Evolutionary conservation across 2,329 filamentous ascomycete species (phyloP).

Genomic region (Calonectria ilicicola): DNA sequence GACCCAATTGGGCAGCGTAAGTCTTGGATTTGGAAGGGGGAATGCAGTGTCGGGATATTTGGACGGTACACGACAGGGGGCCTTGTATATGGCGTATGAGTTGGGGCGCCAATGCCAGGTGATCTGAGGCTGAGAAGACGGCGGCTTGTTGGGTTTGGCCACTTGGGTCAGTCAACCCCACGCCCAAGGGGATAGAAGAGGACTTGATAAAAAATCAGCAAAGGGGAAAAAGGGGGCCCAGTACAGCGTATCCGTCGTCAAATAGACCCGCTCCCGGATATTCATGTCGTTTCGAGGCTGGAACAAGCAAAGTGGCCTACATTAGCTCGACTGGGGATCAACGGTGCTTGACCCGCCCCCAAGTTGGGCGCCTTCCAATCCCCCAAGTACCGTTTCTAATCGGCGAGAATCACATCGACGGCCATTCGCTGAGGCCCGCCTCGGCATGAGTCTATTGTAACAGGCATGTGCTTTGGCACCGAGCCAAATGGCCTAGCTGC

Average conservation of each 20-base stretch:
- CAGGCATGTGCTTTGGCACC: background rate
- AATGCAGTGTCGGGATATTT: slow-evolving; percentile 12
- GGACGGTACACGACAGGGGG: background rate
- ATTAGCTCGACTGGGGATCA: slow-evolving; percentile 16
- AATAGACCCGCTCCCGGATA: background rate
- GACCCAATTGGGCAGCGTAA: slow-evolving; percentile 2
- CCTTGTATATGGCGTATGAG: background rate
- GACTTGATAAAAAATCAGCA: background rate
- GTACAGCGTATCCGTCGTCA: background rate
- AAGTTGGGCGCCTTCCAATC: slow-evolving; percentile 8
- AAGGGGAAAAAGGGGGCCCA: background rate
- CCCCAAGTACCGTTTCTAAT: slow-evolving; percentile 9
- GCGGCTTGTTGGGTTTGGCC: background rate
- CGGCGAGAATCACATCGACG: background rate
- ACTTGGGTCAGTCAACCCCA: slow-evolving; percentile 2
- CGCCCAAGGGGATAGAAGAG: background rate
- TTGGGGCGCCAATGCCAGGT: slow-evolving; percentile 1
- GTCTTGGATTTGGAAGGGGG: background rate
- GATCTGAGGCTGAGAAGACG: background rate
- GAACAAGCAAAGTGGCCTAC: slow-evolving; percentile 1
- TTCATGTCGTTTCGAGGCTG: slow-evolving; percentile 12
- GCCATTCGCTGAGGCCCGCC: slow-evolving; percentile 1
- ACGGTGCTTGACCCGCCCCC: slow-evolving; percentile 21
- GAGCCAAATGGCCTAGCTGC: slow-evolving; percentile 9
- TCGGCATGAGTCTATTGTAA: background rate